Percentiles rank a stretch among this genome's conserved stretches.
Evolutionary conservation across 768 basidiomycete species (phyloP).

Genomic region (Dioszegia crocea): DNA sequence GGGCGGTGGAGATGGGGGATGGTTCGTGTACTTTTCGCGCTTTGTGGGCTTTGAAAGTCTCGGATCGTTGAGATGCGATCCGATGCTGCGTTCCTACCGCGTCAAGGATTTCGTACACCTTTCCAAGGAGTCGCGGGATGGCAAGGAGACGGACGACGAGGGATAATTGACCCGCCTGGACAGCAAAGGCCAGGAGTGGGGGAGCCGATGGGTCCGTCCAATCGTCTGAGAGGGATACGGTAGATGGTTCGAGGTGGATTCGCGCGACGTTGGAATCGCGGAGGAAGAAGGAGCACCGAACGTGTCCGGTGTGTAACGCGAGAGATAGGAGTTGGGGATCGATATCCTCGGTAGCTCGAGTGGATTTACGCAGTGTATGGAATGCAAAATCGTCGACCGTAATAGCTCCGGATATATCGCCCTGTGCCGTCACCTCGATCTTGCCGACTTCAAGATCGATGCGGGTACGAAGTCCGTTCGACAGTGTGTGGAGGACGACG

Average conservation of each 20-base stretch:
- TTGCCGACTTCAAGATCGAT: slow-evolving; percentile 62
- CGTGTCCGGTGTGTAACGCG: slow-evolving; percentile 30
- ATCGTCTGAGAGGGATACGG: slow-evolving; percentile 43
- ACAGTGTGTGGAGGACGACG: slow-evolving; percentile 62
- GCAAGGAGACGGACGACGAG: slow-evolving; percentile 39
- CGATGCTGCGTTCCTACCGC: slow-evolving; percentile 28
- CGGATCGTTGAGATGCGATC: slow-evolving; percentile 38
- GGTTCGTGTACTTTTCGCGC: slow-evolving; percentile 28
- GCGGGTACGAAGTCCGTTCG: slow-evolving; percentile 62
- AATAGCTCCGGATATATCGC: slow-evolving; percentile 43
- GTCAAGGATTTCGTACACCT: slow-evolving; percentile 30
- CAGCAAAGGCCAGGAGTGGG: slow-evolving; percentile 42
- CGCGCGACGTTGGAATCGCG: slow-evolving; percentile 36
- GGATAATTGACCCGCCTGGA: slow-evolving; percentile 43
- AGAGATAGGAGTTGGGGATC: slow-evolving; percentile 37
- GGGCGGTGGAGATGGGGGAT: slow-evolving; percentile 32
- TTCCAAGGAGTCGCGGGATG: slow-evolving; percentile 36
- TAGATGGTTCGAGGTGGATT: slow-evolving; percentile 36
- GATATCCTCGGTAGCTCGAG: slow-evolving; percentile 14
- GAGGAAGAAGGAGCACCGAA: slow-evolving; percentile 29
- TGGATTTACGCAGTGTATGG: slow-evolving; percentile 31
- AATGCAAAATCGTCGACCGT: slow-evolving; percentile 31
- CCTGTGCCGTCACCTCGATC: slow-evolving; percentile 55
- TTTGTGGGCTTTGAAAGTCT: slow-evolving; percentile 27
- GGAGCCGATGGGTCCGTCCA: slow-evolving; percentile 32